phyloP scores from a whole-genome alignment of 2,329 filamentous ascomycete genomes.

The Ophiostoma triangulosporum region DNA sequence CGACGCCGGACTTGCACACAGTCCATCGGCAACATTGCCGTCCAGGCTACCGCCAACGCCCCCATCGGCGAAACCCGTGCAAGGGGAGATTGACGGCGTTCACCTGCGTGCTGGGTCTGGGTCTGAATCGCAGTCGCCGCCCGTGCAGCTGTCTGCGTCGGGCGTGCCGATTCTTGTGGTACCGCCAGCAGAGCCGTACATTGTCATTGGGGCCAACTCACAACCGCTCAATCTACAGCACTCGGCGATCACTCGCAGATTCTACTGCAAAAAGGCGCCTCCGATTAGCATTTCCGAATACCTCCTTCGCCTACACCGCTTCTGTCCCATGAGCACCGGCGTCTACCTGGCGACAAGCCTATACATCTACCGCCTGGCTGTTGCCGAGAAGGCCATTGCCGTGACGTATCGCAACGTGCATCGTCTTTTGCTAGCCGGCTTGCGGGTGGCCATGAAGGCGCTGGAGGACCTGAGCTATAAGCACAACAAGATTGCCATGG shows the following conservation, averaged over 20 bases:
- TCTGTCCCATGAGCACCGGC: slow-evolving; percentile 84
- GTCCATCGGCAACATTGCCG: not conserved
- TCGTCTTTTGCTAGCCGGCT: slow-evolving; percentile 66
- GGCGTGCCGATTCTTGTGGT: slow-evolving; percentile 17
- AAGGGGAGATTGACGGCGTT: slow-evolving; percentile 36
- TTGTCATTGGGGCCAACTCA: slow-evolving; percentile 53
- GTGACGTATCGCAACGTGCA: slow-evolving; percentile 79
- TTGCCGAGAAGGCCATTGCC: slow-evolving; percentile 63
- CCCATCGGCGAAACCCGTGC: slow-evolving; percentile 11
- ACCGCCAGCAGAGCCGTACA: slow-evolving; percentile 34
- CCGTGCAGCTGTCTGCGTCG: slow-evolving; percentile 16
- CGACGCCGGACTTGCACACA: not conserved
- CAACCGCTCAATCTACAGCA: slow-evolving; percentile 67
- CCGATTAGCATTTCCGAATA: slow-evolving; percentile 76
- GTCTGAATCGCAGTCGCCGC: not conserved
- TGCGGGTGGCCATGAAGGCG: slow-evolving; percentile 85
- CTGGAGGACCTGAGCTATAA: slow-evolving; percentile 86
- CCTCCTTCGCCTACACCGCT: slow-evolving; percentile 71
- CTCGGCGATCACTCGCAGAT: slow-evolving; percentile 76
- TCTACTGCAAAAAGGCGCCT: slow-evolving; percentile 80
- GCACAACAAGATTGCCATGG: slow-evolving; percentile 69
- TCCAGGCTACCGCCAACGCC: slow-evolving; percentile 12
- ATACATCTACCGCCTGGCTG: slow-evolving; percentile 74
- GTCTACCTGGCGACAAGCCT: slow-evolving; percentile 82
- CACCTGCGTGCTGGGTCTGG: slow-evolving; percentile 24